A percentile compares a stretch with the other conserved stretches of the same genome.
Evolutionary conservation across 2,329 filamentous ascomycete species (phyloP).

Genomic region (Tolypocladium tropicale): DNA sequence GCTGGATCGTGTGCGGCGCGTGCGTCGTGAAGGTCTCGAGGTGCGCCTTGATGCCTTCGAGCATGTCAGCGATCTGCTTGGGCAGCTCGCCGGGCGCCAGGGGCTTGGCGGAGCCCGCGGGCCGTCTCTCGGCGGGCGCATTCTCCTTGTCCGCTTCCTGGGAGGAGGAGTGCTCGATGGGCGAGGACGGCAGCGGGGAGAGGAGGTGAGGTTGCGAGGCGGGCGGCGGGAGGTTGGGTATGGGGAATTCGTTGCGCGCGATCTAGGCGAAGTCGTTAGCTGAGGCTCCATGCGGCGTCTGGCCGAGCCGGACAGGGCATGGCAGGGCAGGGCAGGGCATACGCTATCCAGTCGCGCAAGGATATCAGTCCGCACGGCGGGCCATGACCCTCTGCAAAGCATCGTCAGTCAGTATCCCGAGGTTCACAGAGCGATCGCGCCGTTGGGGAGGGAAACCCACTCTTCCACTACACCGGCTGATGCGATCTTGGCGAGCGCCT

Average conservation of each 20-base stretch:
- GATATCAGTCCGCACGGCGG: conserved; percentile 52
- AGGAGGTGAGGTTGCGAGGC: conserved; percentile 31
- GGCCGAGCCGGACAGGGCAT: conserved; percentile 2
- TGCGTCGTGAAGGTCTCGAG: conserved; percentile 60
- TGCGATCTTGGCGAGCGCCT: conserved; percentile 36
- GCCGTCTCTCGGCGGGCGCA: conserved; percentile 29
- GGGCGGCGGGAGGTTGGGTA: conserved; percentile 46
- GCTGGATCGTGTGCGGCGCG: conserved; percentile 88
- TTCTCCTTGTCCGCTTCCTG: conserved; percentile 63
- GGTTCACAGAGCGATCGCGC: background rate
- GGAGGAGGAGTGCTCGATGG: conserved; percentile 30
- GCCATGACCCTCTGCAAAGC: conserved; percentile 55
- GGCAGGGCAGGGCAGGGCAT: no score
- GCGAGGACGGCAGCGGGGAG: conserved; percentile 35
- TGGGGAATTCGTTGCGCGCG: conserved; percentile 63
- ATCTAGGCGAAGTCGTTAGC: conserved; percentile 42
- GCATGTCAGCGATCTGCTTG: conserved; percentile 50
- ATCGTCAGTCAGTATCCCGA: conserved; percentile 16
- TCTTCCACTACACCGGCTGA: conserved; percentile 42
- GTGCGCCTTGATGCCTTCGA: conserved; percentile 49
- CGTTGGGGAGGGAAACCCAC: conserved; percentile 31
- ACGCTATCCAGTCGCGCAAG: conserved; percentile 58
- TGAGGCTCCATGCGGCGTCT: conserved; percentile 2
- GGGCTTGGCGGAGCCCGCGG: conserved; percentile 20
- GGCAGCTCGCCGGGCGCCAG: conserved; percentile 43